Percentiles rank a stretch among this genome's conserved stretches.
Evolutionary conservation across 2,329 filamentous ascomycete genomes (phyloP).

Genomic region (Endocalyx cinctus): DNA sequence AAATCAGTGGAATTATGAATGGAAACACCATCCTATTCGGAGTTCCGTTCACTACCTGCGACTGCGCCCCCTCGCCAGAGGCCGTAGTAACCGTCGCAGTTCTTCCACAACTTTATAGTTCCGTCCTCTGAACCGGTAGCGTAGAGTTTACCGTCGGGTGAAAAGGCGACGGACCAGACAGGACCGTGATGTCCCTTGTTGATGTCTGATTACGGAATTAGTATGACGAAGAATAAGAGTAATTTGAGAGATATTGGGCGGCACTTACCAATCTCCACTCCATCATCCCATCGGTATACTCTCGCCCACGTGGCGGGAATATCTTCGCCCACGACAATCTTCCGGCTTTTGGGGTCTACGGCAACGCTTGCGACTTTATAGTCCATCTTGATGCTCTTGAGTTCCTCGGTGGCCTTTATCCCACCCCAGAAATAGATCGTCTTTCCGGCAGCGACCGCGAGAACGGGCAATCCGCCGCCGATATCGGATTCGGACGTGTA

Average conservation of each 20-base stretch:
- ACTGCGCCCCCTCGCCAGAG: slow-evolving; percentile 53
- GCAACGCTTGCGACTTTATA: slow-evolving; percentile 91
- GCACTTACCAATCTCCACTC: slow-evolving; percentile 66
- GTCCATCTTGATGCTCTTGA: slow-evolving; percentile 75
- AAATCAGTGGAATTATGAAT: too few species aligned
- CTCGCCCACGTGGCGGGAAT: slow-evolving; percentile 92
- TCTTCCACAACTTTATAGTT: slow-evolving; percentile 89
- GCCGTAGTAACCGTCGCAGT: slow-evolving; percentile 61
- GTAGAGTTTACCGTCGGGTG: slow-evolving; percentile 92
- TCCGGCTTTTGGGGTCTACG: slow-evolving; percentile 73
- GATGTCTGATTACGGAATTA: slow-evolving; percentile 55
- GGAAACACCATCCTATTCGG: slow-evolving; percentile 31
- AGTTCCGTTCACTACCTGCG: slow-evolving; percentile 24
- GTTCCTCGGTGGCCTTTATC: slow-evolving; percentile 58
- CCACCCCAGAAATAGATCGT: slow-evolving; percentile 90
- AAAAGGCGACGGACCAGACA: slow-evolving; percentile 94
- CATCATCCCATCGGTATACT: slow-evolving; percentile 83
- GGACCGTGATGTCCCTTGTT: slow-evolving; percentile 97
- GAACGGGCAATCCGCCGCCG: slow-evolving; percentile 63
- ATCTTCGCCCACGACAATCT: slow-evolving; percentile 85
- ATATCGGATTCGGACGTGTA: slow-evolving; percentile 58
- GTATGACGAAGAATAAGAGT: background rate
- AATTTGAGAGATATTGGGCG: background rate
- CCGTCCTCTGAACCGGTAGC: slow-evolving; percentile 96
- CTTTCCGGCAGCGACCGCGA: slow-evolving; percentile 92